Evolutionary conservation across 2,329 filamentous ascomycete species (phyloP), one percentile per base, ranked within the genome.

Genomic region (Penicillium italicum): DNA sequence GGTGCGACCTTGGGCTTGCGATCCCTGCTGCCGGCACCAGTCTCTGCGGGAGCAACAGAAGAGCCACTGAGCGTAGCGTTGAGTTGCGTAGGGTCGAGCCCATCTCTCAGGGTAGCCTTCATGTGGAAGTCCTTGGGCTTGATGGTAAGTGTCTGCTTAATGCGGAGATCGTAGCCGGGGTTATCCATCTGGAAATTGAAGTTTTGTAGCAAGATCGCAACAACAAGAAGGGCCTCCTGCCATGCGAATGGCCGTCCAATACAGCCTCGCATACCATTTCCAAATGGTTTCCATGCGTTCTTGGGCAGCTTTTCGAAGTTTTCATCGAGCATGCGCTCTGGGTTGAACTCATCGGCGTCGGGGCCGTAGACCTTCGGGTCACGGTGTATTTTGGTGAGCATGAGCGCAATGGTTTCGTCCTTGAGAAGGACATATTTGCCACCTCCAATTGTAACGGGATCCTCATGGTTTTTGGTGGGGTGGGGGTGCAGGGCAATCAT

Each of bases 191-290:
- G 76, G 56, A 91, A 83, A 62, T 89, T 82, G 74, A 91, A 90
- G 64, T 86, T 88, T 64, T 90, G 87, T 55, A 91, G 76, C 12
- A 90, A 68, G 62, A 88, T 79, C 0, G 85, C 83, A 62, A 85
- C 76, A 9, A 81, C 79, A 0, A 90, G 73, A 5, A 87, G 68
- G 2, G 82, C 79, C 71, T 92, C 89, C 66, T 92, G 88, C 85
- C 85, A 88, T 1, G 88, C 87, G 67, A 91, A 91, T 0, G 83
- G 79, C 1, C 87, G 77, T 4, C 89, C 89, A 57, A 91, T 91
- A 62, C 88, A 92, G 1, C 77, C 85, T 50, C 89, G 77, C 59
- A 81, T 78, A 1, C 88, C 88, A 55, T 88, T 88, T 1, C 89
- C 89, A 62, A 91, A 92, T 3, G 89, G 87, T 72, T 89, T 88